Evolutionary conservation across 139 green algal species (phyloP).

Genomic region (Edaphochlamys debaryana): DNA sequence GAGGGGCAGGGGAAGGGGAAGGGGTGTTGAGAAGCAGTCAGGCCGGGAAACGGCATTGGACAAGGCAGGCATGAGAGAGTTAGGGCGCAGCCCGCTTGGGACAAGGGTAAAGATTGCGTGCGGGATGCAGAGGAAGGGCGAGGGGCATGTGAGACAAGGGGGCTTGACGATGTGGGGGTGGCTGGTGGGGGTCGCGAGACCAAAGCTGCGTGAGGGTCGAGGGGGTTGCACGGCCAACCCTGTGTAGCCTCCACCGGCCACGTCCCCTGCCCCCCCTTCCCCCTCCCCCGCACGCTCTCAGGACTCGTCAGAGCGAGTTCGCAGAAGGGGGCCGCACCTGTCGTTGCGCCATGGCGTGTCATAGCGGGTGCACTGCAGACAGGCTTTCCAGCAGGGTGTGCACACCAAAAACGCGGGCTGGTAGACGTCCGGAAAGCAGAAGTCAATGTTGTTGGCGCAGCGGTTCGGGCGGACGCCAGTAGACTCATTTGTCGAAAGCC

Average conservation of each 20-base stretch:
- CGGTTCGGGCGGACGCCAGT: background rate
- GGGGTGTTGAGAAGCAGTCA: background rate
- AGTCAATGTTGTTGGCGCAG: constrained; percentile 1
- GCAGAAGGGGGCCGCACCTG: background rate
- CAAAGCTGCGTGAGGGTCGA: too few species aligned
- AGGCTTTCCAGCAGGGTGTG: constrained; percentile 11
- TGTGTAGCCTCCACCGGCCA: too few species aligned
- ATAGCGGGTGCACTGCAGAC: constrained; percentile 20
- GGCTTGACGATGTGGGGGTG: background rate
- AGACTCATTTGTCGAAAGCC: background rate
- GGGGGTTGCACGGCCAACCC: too few species aligned
- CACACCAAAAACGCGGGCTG: constrained; percentile 1
- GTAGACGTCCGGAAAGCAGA: constrained; percentile 5
- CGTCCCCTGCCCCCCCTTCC: too few species aligned
- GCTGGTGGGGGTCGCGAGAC: too few species aligned
- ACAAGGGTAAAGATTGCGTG: background rate
- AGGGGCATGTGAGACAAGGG: background rate
- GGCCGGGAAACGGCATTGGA: background rate
- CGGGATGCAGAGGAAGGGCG: background rate
- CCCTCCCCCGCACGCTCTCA: background rate
- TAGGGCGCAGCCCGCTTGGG: background rate
- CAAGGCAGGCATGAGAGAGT: background rate
- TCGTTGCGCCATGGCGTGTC: background rate
- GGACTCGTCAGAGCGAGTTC: background rate
- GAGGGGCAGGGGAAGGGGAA: background rate